Evolutionary conservation across 2,329 filamentous ascomycete genomes (phyloP).

Genomic region (Lasiodiplodia citricola): DNA sequence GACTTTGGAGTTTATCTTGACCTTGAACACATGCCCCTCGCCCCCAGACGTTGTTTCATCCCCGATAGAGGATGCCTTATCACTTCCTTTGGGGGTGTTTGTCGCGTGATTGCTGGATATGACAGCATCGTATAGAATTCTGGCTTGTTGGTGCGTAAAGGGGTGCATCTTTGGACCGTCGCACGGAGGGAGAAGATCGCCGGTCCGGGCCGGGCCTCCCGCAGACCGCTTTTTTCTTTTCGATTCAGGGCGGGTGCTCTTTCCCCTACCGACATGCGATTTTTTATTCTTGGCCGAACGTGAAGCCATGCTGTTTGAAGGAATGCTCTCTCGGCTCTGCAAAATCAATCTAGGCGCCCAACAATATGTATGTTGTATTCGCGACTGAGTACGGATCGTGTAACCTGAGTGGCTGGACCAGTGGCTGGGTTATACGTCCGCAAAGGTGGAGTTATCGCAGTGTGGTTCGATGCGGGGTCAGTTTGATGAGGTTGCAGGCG

Average conservation of each 20-base stretch:
- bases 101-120: not conserved
- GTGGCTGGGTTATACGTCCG: not conserved
- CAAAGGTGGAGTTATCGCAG: not conserved
- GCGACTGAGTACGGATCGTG: not conserved
- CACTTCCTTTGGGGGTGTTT: not conserved
- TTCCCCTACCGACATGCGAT: not conserved
- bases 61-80: not conserved
- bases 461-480: not conserved
- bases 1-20: not conserved
- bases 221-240: not conserved
- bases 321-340: not conserved
- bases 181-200: not conserved
- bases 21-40: slow-evolving; percentile 4
- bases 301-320: not conserved
- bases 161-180: not conserved
- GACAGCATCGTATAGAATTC: not conserved
- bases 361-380: not conserved
- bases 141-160: not conserved
- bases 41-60: not conserved
- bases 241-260: not conserved
- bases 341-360: not conserved
- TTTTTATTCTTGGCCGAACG: not conserved
- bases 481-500: not conserved
- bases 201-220: not conserved
- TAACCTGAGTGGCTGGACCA: not conserved